phyloP scores from a whole-genome alignment of 2,329 filamentous ascomycete species.

The Akanthomyces muscarius region DNA sequence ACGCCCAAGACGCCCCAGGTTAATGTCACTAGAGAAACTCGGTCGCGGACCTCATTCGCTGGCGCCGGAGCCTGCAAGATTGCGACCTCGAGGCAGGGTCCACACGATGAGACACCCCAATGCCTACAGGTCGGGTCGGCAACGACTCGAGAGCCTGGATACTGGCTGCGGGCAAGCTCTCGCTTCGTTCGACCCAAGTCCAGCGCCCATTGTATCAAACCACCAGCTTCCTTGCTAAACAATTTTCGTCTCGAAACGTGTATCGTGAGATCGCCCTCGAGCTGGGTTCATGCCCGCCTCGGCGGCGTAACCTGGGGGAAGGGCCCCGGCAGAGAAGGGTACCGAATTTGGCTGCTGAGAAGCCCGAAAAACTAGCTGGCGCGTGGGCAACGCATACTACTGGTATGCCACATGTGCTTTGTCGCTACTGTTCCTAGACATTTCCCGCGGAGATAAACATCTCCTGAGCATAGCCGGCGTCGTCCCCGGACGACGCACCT shows the following conservation, averaged over 20 bases:
- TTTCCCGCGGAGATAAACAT: background rate
- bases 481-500: background rate
- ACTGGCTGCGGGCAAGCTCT: too few relatives aligned
- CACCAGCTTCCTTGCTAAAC: background rate
- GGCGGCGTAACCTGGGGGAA: conserved; percentile 2
- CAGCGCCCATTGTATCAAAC: background rate
- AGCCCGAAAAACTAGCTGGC: background rate
- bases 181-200: background rate
- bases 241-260: background rate
- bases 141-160: too few relatives aligned
- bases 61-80: too few relatives aligned
- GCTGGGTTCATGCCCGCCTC: background rate
- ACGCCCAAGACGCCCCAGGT: too few relatives aligned
- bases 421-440: background rate
- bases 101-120: too few relatives aligned
- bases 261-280: background rate
- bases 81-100: too few relatives aligned
- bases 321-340: background rate
- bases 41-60: too few relatives aligned
- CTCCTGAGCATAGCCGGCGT: background rate
- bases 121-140: too few relatives aligned
- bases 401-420: background rate
- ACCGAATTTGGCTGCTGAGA: background rate
- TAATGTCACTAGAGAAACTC: too few relatives aligned
- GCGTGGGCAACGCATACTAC: background rate